Conservation (phyloP, 1,284 basidiomycete species). For the Heterobasidion occidentale region DNA sequence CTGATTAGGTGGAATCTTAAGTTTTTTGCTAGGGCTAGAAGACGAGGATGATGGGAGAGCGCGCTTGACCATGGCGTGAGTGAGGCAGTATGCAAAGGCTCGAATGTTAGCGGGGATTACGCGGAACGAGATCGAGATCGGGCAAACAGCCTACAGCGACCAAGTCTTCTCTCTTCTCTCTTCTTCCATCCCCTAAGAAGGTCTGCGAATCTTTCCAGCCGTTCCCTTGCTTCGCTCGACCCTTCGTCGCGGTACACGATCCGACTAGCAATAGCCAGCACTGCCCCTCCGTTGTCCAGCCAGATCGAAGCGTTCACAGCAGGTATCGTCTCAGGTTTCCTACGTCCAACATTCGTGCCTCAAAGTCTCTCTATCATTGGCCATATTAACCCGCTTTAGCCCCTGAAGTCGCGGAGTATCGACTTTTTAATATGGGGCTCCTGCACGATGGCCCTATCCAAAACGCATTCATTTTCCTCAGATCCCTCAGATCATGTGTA, state of each 20-base stretch:
- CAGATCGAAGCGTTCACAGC: too few species aligned
- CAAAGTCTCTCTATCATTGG: not conserved
- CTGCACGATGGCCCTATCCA: not conserved
- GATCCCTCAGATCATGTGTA: not conserved
- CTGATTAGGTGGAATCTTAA: conserved; percentile 7
- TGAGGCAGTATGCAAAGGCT: not conserved
- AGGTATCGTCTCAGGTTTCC: not conserved
- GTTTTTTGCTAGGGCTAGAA: conserved; percentile 7
- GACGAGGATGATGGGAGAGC: not conserved
- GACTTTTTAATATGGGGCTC: not conserved
- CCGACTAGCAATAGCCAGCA: too few species aligned
- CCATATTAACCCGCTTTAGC: not conserved
- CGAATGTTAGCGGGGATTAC: not conserved
- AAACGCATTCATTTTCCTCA: not conserved
- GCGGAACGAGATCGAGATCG: not conserved
- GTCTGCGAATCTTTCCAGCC: not conserved
- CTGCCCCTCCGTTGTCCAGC: too few species aligned
- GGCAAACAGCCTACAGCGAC: not conserved
- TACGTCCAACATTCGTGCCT: not conserved
- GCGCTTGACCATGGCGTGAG: conserved; percentile 5
- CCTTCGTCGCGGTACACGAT: not conserved
- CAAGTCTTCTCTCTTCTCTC: not conserved
- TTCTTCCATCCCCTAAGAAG: not conserved
- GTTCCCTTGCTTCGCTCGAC: not conserved
- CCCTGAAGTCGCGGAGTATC: not conserved